Conservation (phyloP, 2,329 filamentous ascomycete genomes). For the Xylariaceae sp. region DNA sequence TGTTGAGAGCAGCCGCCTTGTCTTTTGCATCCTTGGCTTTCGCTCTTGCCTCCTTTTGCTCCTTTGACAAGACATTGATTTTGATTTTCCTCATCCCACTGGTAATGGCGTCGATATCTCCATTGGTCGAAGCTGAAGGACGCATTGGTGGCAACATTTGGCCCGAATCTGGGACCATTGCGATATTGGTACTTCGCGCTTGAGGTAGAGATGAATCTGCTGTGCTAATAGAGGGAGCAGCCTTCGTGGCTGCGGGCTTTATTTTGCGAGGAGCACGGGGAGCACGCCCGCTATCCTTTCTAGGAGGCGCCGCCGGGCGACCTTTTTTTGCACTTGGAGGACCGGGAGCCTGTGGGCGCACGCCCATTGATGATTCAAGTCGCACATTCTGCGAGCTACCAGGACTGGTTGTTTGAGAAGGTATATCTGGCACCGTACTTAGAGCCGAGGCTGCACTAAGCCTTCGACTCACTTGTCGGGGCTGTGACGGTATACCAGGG, state of each 20-base stretch:
- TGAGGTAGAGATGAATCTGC: not conserved
- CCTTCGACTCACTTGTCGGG: constrained; percentile 42
- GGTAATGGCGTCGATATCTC: constrained; percentile 54
- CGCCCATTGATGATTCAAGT: constrained; percentile 43
- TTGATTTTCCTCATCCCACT: constrained; percentile 61
- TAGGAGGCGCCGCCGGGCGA: constrained; percentile 46
- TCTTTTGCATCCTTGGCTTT: constrained; percentile 22
- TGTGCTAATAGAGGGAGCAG: not conserved
- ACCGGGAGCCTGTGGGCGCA: constrained; percentile 36
- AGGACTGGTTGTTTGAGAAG: constrained; percentile 28
- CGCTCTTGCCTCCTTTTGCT: constrained; percentile 56
- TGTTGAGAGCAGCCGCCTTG: constrained; percentile 2
- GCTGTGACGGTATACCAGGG: constrained; percentile 9
- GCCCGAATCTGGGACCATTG: not conserved
- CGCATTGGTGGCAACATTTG: not conserved
- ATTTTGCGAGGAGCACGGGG: constrained; percentile 39
- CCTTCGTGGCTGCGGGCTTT: constrained; percentile 18
- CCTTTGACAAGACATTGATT: constrained; percentile 58
- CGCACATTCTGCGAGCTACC: constrained; percentile 42
- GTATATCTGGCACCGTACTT: constrained; percentile 25
- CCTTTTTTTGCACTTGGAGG: constrained; percentile 57
- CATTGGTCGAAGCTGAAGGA: constrained; percentile 12
- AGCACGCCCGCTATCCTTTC: constrained; percentile 38
- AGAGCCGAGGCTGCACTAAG: constrained; percentile 48
- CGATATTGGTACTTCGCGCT: not conserved